Evolutionary conservation across 768 basidiomycete species (phyloP).

Genomic region (Amyloporia xantha): DNA sequence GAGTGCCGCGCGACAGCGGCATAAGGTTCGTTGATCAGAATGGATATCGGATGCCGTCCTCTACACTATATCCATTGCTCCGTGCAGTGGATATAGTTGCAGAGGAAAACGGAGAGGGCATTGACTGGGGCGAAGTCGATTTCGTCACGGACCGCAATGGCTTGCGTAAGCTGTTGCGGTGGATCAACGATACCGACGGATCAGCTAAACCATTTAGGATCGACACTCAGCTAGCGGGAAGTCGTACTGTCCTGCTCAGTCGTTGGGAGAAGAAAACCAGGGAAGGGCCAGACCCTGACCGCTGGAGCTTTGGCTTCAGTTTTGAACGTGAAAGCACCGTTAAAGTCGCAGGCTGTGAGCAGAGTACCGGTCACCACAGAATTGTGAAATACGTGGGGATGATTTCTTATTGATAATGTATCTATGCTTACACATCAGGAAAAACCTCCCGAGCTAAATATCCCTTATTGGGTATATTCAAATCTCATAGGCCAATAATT

Average conservation of each 20-base stretch:
- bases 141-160: conserved; percentile 60
- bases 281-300: conserved; percentile 10
- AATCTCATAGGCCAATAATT: too few relatives aligned
- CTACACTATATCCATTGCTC: conserved; percentile 48
- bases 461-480: too few relatives aligned
- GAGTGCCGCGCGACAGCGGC: conserved; percentile 49
- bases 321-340: conserved; percentile 37
- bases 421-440: too few relatives aligned
- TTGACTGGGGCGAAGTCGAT: conserved; percentile 35
- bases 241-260: conserved; percentile 52
- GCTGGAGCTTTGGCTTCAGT: conserved; percentile 47
- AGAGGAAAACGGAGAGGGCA: conserved; percentile 19
- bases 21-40: conserved; percentile 53
- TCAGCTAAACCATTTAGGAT: conserved; percentile 51
- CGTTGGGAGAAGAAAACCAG: conserved; percentile 45
- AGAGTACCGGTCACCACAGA: conserved; percentile 15
- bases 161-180: conserved; percentile 56
- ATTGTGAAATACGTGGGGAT: conserved; percentile 20
- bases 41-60: conserved; percentile 34
- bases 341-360: conserved; percentile 12
- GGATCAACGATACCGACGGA: conserved; percentile 30
- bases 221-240: conserved; percentile 57
- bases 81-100: conserved; percentile 43
- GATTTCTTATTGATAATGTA: too few relatives aligned
- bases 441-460: too few relatives aligned